Evolutionary conservation across 2,329 filamentous ascomycete genomes (phyloP), one percentile per base, ranked within the genome.

Genomic region (Colletotrichum salicis): DNA sequence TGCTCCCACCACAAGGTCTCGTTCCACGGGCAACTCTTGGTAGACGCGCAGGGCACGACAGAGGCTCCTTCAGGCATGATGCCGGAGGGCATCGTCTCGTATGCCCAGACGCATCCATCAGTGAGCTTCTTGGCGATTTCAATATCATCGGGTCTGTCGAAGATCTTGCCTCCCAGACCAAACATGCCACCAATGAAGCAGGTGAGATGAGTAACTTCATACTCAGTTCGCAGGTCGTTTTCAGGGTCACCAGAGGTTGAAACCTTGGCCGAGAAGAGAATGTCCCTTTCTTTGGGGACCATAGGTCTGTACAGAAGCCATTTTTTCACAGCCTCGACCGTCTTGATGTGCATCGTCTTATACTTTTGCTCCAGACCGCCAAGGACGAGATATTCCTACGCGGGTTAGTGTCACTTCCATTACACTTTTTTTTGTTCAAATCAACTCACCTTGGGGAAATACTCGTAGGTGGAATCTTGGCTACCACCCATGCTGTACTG

Each of bases 261-360:
- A n/a, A 89, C 80, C 75, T 90, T 90, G 29, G 92, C 92, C 0
- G 93, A 89, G 72, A 96, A 90, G 3, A 96, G 86, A n/a, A 96
- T 88, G 71, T 96, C 89, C 64, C 89, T 85, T 7, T 87, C 84
- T 35, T 89, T 87, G 7, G 90, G 88, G 24, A 90, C 88, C 89
- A 96, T 92, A 0, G 95, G 94, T 5, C 92, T 88, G 82, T 90
- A 97, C 69, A 97, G 89, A 11, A 97, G 86, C 79, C 93, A 88
- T 74, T 94, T 87, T 75, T 93, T 92, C 45, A 92, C 89, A 0
- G 90, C 90, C 5, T 92, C 88, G 35, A 92, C 88, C 4, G 90
- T 88, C 68, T 88, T 89, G 70, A 92, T 86, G 78, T 97, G 94
- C 82, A 97, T 88, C 24, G 87, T 87, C 72, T 87, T 85, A 80